Conservation (phyloP, 768 basidiomycete species). For the Lactifluus volemus region DNA sequence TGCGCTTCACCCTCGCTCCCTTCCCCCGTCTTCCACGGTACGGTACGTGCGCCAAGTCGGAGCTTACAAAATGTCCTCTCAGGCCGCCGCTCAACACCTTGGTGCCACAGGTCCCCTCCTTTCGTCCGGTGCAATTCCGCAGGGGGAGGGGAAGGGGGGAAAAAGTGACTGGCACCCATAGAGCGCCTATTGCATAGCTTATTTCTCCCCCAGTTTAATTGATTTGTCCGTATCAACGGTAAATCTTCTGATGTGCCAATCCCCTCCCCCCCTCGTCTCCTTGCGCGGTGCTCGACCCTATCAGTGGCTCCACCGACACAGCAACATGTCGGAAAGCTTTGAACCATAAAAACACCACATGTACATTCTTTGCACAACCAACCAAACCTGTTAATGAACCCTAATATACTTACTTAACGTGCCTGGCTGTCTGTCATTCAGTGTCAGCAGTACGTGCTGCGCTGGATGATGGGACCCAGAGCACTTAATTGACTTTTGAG, state of each 20-base stretch:
- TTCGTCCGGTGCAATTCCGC: neutral
- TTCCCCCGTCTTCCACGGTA: neutral
- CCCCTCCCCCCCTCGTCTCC: neutral
- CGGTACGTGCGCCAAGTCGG: too few species aligned
- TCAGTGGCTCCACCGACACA: neutral
- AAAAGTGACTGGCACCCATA: neutral
- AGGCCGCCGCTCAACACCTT: neutral
- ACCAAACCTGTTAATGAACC: neutral
- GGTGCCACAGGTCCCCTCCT: neutral
- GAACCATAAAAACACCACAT: too few species aligned
- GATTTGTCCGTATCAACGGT: neutral
- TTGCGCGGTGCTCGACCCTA: neutral
- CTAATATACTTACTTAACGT: constrained; percentile 1
- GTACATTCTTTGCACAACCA: too few species aligned
- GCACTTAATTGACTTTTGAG: neutral
- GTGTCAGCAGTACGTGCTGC: neutral
- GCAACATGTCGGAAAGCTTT: neutral
- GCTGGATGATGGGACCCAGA: neutral
- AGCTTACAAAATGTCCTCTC: neutral
- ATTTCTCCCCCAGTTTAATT: neutral
- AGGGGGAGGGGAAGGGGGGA: too few species aligned
- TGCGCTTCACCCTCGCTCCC: too few species aligned
- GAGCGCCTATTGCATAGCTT: neutral
- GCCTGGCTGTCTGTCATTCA: too few species aligned
- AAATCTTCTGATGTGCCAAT: neutral